These are phyloP conservation scores for Cutaneotrichosporon sp. DNA, from an alignment of 1,284 basidiomycete genomes.

Conservation along the genomic window DNA sequence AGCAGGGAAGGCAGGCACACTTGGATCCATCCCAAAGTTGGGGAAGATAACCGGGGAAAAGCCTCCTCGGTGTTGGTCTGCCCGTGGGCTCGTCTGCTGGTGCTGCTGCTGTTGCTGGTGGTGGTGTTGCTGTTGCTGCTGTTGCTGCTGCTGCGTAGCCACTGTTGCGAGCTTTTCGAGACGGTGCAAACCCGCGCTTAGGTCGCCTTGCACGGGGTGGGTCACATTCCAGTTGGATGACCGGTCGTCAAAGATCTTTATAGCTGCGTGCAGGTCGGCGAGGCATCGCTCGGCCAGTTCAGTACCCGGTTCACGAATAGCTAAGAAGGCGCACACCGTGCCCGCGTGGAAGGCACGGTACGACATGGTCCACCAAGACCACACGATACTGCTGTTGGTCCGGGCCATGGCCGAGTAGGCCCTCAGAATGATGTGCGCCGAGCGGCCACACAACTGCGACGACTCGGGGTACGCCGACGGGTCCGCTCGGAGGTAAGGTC, in stretches of 20 bases:
- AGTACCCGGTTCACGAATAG: constrained; percentile 43
- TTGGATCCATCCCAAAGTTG: constrained; percentile 9
- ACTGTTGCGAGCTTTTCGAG: constrained; percentile 39
- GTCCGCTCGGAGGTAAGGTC: constrained; percentile 47
- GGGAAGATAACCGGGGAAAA: constrained; percentile 7
- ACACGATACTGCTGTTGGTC: constrained; percentile 39
- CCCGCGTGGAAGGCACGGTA: constrained; percentile 47
- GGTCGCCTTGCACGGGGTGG: constrained; percentile 46
- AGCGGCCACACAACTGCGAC: constrained; percentile 35
- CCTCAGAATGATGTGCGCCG: constrained; percentile 39
- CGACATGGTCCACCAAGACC: constrained; percentile 47
- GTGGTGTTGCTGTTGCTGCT: not conserved
- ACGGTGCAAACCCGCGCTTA: constrained; percentile 42
- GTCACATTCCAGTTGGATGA: constrained; percentile 37
- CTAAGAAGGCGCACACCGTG: constrained; percentile 46
- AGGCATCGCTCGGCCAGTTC: constrained; percentile 38
- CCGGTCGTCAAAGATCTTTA: constrained; percentile 42
- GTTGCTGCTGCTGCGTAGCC: constrained; percentile 15
- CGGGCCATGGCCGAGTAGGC: constrained; percentile 38
- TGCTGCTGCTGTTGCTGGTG: too few species aligned
- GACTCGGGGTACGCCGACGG: constrained; percentile 46
- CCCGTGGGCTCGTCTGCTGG: too few species aligned
- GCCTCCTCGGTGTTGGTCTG: too few species aligned
- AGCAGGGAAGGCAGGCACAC: not conserved
- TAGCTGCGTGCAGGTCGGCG: constrained; percentile 36